Base-by-base conservation (phyloP, 2,329 filamentous ascomycete species). In the Ceratocystis harringtonii region DNA sequence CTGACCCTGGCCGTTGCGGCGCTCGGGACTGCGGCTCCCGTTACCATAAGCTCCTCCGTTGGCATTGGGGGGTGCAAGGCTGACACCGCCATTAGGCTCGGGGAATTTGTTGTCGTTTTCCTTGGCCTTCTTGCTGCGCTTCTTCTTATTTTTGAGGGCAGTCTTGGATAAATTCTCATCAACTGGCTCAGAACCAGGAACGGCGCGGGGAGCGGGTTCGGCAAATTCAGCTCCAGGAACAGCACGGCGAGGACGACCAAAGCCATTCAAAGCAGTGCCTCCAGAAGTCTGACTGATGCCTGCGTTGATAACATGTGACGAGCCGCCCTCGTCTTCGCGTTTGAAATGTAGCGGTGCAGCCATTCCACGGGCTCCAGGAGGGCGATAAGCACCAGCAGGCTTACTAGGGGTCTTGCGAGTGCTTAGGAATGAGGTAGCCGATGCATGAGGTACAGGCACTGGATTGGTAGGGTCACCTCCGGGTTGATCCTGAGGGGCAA, bases 111-210 rank as follows among this genome's bases (percentile, higher is more conserved):
- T 84, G 19, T 90, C 89, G 5, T 80, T 82, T 60, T 94, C 91
- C 73, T 92, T 94, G 63, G 84, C 83, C 78, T 96, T 97, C 81
- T 95, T 96, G 70, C 80, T 83, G 69, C 94, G 84, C 83, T 97
- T 97, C 84, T 97, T 97, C 84, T 97, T 97, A 78, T 96, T 96
- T 82, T 96, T 96, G 71, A 90, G 79, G 12, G 89, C 91, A 64
- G 88, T 84, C 78, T 94, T 95, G 68, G 89, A 92, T 68, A 94
- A 75, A 70, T 82, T 86, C 70, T 89, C 89, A 68, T 90, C 88
- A 74, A 81, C 86, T 44, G 82, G 79, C 68, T 81, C 83, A 15
- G 87, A 84, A 4, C 82, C 81, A 30, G 86, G 84, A 58, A 89
- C 80, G 68, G 82, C 83, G 60, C 86, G 84, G 63, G 82, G 82